A percentile compares a stretch with the other conserved stretches of the same genome.
Evolutionary conservation across 495 filamentous ascomycete species (phyloP).

Genomic region (Choiromyces venosus): DNA sequence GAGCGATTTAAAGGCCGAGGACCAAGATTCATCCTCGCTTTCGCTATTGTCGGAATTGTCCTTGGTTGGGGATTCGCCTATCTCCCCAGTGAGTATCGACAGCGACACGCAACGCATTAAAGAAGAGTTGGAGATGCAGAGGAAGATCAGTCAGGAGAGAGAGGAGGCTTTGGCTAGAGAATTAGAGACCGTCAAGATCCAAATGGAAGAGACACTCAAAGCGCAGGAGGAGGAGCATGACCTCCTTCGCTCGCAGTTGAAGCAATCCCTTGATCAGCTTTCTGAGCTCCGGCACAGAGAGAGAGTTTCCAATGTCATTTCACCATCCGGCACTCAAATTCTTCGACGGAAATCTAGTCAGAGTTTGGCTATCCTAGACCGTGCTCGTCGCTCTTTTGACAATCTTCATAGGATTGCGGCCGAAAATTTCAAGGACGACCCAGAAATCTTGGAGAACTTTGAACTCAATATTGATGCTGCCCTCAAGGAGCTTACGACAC

Average conservation of each 20-base stretch:
- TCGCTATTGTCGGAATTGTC: constrained; percentile 96
- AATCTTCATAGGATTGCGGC: constrained; percentile 78
- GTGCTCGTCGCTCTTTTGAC: constrained; percentile 85
- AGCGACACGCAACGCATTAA: constrained; percentile 33
- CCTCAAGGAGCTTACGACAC: constrained; percentile 82
- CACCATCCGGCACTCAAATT: constrained; percentile 61
- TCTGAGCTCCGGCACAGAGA: constrained; percentile 80
- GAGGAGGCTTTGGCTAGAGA: constrained; percentile 54
- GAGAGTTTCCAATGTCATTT: constrained; percentile 58
- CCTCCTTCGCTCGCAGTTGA: constrained; percentile 72
- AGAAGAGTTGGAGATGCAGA: constrained; percentile 39
- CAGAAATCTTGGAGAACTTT: constrained; percentile 84
- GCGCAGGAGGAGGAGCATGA: constrained; percentile 71
- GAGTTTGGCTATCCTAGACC: constrained; percentile 80
- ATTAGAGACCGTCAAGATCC: constrained; percentile 61
- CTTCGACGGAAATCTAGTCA: constrained; percentile 93
- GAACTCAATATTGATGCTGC: constrained; percentile 85
- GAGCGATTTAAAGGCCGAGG: constrained; percentile 69
- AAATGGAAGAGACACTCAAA: constrained; percentile 68
- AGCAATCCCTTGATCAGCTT: constrained; percentile 72
- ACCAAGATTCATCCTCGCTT: constrained; percentile 79
- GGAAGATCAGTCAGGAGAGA: constrained; percentile 29
- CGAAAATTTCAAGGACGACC: constrained; percentile 74
- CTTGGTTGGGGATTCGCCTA: constrained; percentile 78
- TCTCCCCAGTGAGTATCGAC: constrained; percentile 38